Percentiles rank a stretch among this genome's conserved stretches.
Conservation (phyloP, 345 rosid genomes). For the Anastatica hierochuntica region DNA sequence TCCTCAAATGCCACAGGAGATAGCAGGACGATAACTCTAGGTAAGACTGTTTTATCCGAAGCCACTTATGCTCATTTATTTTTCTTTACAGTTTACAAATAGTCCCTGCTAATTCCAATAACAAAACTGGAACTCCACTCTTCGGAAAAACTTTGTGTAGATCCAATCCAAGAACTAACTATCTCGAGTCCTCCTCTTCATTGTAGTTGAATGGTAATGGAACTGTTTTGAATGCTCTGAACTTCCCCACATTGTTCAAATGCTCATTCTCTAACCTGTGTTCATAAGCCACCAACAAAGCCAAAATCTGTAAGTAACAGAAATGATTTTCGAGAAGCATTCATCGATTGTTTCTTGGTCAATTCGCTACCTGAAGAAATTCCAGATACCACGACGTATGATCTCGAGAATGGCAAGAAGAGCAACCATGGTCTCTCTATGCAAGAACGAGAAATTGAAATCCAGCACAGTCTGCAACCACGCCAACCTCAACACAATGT, state of each 20-base stretch:
- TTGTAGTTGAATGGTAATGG: constrained; percentile 62
- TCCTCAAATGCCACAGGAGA: no score
- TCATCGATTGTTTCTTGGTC: no score
- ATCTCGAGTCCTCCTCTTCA: constrained; percentile 40
- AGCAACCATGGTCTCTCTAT: constrained; percentile 31
- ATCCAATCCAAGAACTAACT: constrained; percentile 5
- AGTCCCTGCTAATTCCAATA: not conserved
- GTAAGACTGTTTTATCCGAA: not conserved
- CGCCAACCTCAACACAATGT: constrained; percentile 48
- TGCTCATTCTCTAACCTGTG: constrained; percentile 70
- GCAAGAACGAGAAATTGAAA: constrained; percentile 25
- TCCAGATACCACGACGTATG: constrained; percentile 68
- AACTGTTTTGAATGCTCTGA: constrained; percentile 63
- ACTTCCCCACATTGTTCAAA: constrained; percentile 61
- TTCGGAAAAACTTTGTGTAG: not conserved
- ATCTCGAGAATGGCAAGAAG: constrained; percentile 58
- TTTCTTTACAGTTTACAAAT: not conserved
- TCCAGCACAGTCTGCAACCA: constrained; percentile 57
- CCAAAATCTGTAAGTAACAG: not conserved
- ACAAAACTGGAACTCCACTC: not conserved
- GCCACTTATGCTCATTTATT: not conserved
- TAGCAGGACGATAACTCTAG: no score
- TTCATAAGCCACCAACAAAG: not conserved
- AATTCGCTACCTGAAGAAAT: constrained; percentile 47
- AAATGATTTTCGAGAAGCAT: no score